A percentile compares a stretch with the other conserved stretches of the same genome.
Evolutionary conservation across 805 yeast genomes (phyloP).

Genomic region (Metschnikowia shivogae): DNA sequence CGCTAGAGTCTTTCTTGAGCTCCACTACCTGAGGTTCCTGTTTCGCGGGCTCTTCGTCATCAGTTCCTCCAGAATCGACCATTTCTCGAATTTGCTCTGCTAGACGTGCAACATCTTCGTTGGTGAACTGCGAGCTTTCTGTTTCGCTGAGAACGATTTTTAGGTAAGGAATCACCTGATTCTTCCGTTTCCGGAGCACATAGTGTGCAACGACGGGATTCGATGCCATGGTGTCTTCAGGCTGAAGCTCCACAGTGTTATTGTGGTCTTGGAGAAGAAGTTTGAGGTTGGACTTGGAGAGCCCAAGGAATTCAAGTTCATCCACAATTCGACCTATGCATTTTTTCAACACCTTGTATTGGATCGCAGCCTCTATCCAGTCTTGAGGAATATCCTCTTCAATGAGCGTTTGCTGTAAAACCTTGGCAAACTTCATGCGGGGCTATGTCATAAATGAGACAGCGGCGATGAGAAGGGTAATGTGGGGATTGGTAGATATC

Average conservation of each 20-base stretch:
- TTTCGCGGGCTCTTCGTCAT: conserved; percentile 13
- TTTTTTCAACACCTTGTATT: conserved; percentile 67
- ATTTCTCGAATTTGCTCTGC: conserved; percentile 26
- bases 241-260: conserved; percentile 30
- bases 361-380: conserved; percentile 67
- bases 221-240: conserved; percentile 28
- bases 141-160: conserved; percentile 35
- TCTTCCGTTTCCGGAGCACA: conserved; percentile 28
- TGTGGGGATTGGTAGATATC: too few relatives aligned
- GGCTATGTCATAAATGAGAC: not conserved
- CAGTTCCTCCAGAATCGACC: conserved; percentile 24
- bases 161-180: conserved; percentile 35
- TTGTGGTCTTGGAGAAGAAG: conserved; percentile 31
- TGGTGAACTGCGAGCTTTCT: conserved; percentile 22
- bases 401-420: conserved; percentile 56
- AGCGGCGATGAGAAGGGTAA: too few relatives aligned
- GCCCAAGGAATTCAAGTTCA: conserved; percentile 58
- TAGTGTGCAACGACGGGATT: conserved; percentile 43
- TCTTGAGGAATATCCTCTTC: conserved; percentile 61
- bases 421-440: conserved; percentile 72
- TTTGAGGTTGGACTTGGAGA: conserved; percentile 44
- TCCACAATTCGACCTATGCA: conserved; percentile 59
- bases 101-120: conserved; percentile 28
- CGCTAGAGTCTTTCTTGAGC: conserved; percentile 23
- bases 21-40: conserved; percentile 23